A percentile compares a stretch with the other conserved stretches of the same genome.
Conservation (phyloP, 805 yeast species). For the Wickerhamiella sergipiensis region DNA sequence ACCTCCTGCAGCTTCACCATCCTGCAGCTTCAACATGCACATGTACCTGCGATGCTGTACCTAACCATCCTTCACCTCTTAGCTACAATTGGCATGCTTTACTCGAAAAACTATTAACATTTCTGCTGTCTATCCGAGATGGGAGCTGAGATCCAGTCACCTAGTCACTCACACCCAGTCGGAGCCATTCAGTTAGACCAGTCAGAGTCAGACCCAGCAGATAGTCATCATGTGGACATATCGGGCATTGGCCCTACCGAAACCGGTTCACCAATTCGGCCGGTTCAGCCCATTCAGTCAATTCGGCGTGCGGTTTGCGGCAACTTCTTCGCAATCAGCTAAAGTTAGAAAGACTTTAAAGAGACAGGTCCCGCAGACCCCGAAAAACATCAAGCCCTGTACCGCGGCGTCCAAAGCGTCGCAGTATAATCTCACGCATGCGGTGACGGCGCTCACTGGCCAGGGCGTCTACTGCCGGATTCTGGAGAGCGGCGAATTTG, state of each 20-base stretch:
- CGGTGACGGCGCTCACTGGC: conserved; percentile 27
- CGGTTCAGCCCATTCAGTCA: too few species aligned
- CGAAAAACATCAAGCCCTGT: conserved; percentile 28
- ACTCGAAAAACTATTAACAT: too few species aligned
- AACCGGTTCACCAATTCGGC: background rate
- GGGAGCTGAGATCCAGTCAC: too few species aligned
- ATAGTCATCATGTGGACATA: background rate
- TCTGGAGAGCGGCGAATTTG: conserved; percentile 56
- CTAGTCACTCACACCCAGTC: too few species aligned
- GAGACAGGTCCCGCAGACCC: conserved; percentile 8
- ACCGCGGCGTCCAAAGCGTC: conserved; percentile 67
- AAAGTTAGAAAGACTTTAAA: conserved; percentile 11
- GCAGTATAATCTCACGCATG: conserved; percentile 42
- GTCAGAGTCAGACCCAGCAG: too few species aligned
- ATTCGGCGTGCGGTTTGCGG: background rate
- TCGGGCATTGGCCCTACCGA: background rate
- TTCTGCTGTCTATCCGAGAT: too few species aligned
- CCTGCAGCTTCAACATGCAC: too few species aligned
- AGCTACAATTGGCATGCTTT: too few species aligned
- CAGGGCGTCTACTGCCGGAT: conserved; percentile 26
- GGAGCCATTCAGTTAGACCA: too few species aligned
- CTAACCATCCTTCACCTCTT: too few species aligned
- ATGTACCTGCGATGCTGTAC: too few species aligned
- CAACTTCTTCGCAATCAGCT: conserved; percentile 1
- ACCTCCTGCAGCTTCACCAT: too few species aligned